Base-by-base conservation (phyloP, 148 eudicot genomes). In the Silene conica region DNA sequence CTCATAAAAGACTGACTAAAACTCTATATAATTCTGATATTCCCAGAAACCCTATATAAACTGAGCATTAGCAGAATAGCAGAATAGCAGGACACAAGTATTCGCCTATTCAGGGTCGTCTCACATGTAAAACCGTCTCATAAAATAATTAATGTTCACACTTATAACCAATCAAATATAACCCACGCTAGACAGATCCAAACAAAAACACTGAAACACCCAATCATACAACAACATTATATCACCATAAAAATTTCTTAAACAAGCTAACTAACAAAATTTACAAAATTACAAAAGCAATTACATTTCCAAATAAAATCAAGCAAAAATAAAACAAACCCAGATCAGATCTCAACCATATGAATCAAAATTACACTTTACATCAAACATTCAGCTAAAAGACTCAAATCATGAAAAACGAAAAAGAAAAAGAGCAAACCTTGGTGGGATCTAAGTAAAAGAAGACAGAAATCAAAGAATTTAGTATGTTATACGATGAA, bases 391-490 rank as follows among this genome's bases (percentile, higher is more conserved):
- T 55, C 2, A 70, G 13, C 52, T 13, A 50, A 41, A 65, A n/a
- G 15, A 16, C 43, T 6, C 1, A 38, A 0, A 43, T 19, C 1
- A 41, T 54, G 21, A 52, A 45, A 63, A 20, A 0, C 2, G 59
- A 67, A 48, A 50, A 50, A 48, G 14, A 50, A 70, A 74, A 64
- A 19, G 13, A 31, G 13, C 28, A 45, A 18, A 79, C 82, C 78
- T 74, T 62, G 58, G 76, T 64, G 50, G 67, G 78, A 79, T 79
- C 78, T 79, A 65, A 41, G 38, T 38, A 38, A 48, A 61, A n/a
- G 26, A 62, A 5, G 6, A 9, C 6, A 74, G 50, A 12, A 26
- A 38, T 8, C 41, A 55, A 3, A 34, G 31, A 28, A 57, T 54
- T 26, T 54, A 61, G 21, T 41, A 34, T 22, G 13, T 45, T 69